Base-by-base conservation (phyloP, 345 rosid genomes). In the Acer campestre region DNA sequence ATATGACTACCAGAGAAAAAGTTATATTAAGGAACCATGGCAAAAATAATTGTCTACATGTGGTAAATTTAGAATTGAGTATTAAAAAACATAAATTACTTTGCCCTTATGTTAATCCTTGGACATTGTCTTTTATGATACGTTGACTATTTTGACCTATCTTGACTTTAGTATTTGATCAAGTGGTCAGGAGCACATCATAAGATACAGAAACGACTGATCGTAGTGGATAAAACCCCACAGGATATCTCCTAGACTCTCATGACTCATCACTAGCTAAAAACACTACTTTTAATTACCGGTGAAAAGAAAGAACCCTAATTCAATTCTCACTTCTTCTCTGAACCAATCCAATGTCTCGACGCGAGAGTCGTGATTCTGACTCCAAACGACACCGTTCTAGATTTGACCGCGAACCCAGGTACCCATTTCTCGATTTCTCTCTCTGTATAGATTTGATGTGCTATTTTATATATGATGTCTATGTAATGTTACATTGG, bases 301-400 rank as follows among this genome's bases (percentile, higher is more conserved):
- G 18, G 23, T 56, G 55, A 14, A 13, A 12, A 14, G 4, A 49
- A 13, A 14, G 61, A 56, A 56, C 61, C 61, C 61, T 56, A 56
- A 6, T 56, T 23, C 23, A 29, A 35, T 35, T 35, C 6, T 35
- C 6, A 35, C 38, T 35, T 35, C 38, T 35, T 35, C 38, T 35
- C 38, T 35, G 38, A 35, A 35, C 38, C 38, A 4, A 35, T 4
- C 5, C 38, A 0, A 35, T 35, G 38, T 35, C 38, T 35, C 38
- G 38, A 35, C 38, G 38, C 51, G 90, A 82, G 62, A 84, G 78
- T 74, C 85, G 87, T 55, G 94, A 88, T 56, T 86, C 89, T 22
- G 93, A 87, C 68, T 62, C 86, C 59, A 87, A 79, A 78, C 87
- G 91, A 44, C 86, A 80, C 46, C 88, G 87, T 62, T 89, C 90